These are phyloP conservation scores for Elymus sibiricus DNA, from an alignment of 176 grass and related monocot genomes.

Conservation along the genomic window DNA sequence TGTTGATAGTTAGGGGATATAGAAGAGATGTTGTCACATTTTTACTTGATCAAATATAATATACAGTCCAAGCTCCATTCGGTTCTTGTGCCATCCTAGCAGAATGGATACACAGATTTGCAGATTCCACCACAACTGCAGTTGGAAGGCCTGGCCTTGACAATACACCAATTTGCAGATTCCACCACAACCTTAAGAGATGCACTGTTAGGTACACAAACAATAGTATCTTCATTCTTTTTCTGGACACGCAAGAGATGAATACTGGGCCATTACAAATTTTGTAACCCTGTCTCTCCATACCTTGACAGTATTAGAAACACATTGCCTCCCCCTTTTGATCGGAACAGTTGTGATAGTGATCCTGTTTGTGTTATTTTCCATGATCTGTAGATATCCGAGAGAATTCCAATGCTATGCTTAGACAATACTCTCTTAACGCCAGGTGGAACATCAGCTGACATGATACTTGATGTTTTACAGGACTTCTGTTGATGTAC, in stretches of 20 bases:
- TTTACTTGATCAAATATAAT: too few relatives aligned
- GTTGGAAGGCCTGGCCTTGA: constrained; percentile 25
- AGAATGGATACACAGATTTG: constrained; percentile 19
- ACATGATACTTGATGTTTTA: not conserved
- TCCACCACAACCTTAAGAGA: not conserved
- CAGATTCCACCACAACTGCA: constrained; percentile 37
- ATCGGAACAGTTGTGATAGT: constrained; percentile 1
- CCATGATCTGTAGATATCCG: not conserved
- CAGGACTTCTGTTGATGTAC: not conserved
- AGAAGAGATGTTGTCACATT: too few relatives aligned
- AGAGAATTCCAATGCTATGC: not conserved
- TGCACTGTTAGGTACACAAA: not conserved
- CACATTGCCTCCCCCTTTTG: not conserved
- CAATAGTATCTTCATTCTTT: constrained; percentile 24
- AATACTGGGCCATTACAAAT: constrained; percentile 14
- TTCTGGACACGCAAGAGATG: constrained; percentile 7
- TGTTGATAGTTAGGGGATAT: too few relatives aligned
- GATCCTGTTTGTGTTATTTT: not conserved
- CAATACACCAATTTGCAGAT: too few relatives aligned
- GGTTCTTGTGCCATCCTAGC: constrained; percentile 23
- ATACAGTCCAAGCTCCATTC: not conserved
- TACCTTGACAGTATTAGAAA: not conserved
- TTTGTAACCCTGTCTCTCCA: constrained; percentile 27
- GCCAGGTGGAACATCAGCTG: not conserved
- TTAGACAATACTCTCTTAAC: not conserved